Evolutionary conservation across 805 yeast species (phyloP).

Genomic region (Candida succiphila): DNA sequence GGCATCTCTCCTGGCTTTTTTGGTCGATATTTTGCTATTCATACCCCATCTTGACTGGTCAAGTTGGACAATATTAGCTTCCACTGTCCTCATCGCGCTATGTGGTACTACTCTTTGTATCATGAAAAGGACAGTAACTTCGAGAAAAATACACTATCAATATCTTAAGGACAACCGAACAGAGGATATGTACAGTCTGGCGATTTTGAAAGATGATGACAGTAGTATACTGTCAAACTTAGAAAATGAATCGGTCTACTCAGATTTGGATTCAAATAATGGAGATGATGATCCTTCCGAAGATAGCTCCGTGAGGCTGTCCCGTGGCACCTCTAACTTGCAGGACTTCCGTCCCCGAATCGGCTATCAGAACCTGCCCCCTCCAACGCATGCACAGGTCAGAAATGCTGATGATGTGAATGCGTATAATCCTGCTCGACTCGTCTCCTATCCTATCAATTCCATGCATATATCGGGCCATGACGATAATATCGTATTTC

Average conservation of each 20-base stretch:
- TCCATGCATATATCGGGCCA: no score
- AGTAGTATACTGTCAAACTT: background rate
- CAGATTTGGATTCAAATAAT: background rate
- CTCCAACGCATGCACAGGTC: no score
- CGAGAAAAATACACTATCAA: slow-evolving; percentile 22
- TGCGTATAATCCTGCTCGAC: slow-evolving; percentile 1
- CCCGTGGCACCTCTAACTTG: no score
- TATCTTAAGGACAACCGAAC: slow-evolving; percentile 1
- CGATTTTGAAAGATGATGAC: slow-evolving; percentile 3
- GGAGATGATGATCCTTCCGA: background rate
- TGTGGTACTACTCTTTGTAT: slow-evolving; percentile 61
- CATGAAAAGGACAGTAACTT: slow-evolving; percentile 55
- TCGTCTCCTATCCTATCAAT: background rate
- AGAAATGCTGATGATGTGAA: background rate
- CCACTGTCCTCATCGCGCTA: slow-evolving; percentile 56
- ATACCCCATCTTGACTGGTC: slow-evolving; percentile 67
- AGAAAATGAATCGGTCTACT: background rate
- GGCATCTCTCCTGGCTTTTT: slow-evolving; percentile 59
- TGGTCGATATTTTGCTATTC: slow-evolving; percentile 76
- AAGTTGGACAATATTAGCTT: slow-evolving; percentile 75
- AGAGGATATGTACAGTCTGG: slow-evolving; percentile 7
- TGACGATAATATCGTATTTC: no score
- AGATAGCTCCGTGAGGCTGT: no score
- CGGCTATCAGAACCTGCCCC: no score
- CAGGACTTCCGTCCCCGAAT: no score